Conservation (phyloP, 108 stramenopile genomes). For the Aurantiochytrium sp. region DNA sequence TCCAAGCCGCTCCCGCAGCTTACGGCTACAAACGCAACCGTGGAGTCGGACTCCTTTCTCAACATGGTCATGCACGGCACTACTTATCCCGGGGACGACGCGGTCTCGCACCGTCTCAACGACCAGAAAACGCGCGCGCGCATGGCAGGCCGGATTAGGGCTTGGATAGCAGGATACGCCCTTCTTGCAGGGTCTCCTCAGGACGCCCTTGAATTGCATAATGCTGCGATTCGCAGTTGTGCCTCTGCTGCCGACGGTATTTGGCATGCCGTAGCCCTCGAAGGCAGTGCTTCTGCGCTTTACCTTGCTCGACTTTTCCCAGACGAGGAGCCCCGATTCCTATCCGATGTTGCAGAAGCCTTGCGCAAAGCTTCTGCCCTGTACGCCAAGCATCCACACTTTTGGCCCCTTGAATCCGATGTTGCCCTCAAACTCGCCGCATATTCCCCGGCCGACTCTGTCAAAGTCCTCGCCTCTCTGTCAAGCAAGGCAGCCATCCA, state of each 20-base stretch:
- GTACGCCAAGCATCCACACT: neutral
- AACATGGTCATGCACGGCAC: neutral
- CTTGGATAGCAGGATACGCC: neutral
- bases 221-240: neutral
- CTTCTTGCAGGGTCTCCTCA: slow-evolving; percentile 6
- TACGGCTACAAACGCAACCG: neutral
- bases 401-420: neutral
- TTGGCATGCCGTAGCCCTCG: neutral
- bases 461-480: neutral
- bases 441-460: neutral
- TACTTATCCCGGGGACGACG: neutral
- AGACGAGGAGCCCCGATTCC: neutral
- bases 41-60: neutral
- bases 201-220: neutral
- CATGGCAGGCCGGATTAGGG: neutral
- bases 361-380: neutral
- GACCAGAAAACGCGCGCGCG: neutral
- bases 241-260: neutral
- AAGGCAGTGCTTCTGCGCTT: neutral
- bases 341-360: neutral
- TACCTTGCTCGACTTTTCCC: neutral
- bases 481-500: neutral
- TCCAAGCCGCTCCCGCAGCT: neutral
- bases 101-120: neutral
- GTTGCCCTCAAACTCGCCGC: neutral